Base-by-base conservation (phyloP, 805 yeast species). In the Starmerella stigmatis region DNA sequence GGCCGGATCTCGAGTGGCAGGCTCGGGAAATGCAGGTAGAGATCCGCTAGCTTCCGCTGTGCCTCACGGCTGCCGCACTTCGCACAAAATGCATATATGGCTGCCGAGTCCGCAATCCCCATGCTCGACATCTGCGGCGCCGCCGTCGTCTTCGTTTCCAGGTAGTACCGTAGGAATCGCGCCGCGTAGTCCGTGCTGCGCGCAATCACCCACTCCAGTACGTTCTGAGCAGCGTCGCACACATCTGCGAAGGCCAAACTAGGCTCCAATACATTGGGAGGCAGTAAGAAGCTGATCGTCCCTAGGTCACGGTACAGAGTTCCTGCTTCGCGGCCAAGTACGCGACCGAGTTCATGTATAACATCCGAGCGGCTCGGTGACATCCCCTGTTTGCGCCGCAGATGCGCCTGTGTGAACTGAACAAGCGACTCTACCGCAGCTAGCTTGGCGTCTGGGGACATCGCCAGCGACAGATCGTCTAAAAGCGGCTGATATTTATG, bases 161-260 rank as follows among this genome's bases (percentile, higher is more conserved):
- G 41, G 17, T 49, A 51, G 46, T 57, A 57, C 20, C 51, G 45
- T 16, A 56, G 44, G 39, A 57, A 52, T 7, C 60, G 51, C 17
- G 52, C 36, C 3, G 60, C 60, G 9, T 55, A 52, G 27, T 56
- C 60, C 50, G 54, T 52, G 44, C 57, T 48, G 21, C 57, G 49
- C 31, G 36, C 33, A 11, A 54, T 52, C 2, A 51, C 59, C 7
- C 47, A 41, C 15, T 54, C 57, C 10, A 56, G 37, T 5, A 56
- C 52, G 23, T 41, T 40, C 16, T 53, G 42, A 5, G 66, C 65
- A 3, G 65, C 66, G 28, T 60, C 56, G 27, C 60, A 55, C 15
- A 63, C 65, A 37, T 64, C 66, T 58, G 64, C 60, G 38, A 64
- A 64, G n/a, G 63, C 63, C 40, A 57, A 57, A 27, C 63, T 63